Evolutionary conservation across 1,284 basidiomycete genomes (phyloP), one percentile per base, ranked within the genome.

Genomic region (Pyrrhoderma noxium): DNA sequence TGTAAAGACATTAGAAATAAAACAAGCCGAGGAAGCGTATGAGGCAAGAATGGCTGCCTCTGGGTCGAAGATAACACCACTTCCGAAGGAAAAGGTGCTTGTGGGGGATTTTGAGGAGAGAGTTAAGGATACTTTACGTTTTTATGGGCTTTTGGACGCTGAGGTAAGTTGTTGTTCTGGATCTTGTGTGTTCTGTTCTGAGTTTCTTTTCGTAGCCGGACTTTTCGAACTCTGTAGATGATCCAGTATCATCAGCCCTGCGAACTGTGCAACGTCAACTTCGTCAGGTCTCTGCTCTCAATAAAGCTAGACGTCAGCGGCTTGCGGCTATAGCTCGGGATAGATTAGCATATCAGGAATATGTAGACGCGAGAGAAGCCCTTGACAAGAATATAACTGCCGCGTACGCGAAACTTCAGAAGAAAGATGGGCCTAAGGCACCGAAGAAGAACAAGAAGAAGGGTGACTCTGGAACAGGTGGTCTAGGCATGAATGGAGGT

Each of bases 221-320:
- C 64, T 88, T 80, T 60, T 72, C 80, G 1, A 75, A 81, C 42
- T 80, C 85, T 47, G 85, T 92, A 40, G 94, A 97, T 62, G 94
- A 98, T 66, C 93, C 94, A 46, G 89, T 98, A 53, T 87, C 93
- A 2, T 84, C 88, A 2, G 88, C 92, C 1, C 77, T 98, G 1
- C 85, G 95, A 1, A 83, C 89, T 54, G 89, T 90, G 25, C 94
- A 98, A 65, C 72, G 76, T n/a, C 80, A 89, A 58, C 75, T 98
- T 2, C 79, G 85, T 3, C 72, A 71, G 4, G 89, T 96, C 50
- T 74, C 87, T 1, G 76, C 82, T 7, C 75, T 82, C 54, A 98
- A 98, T 71, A 90, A 91, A 60, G 77, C 80, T 9, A 86, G 94
- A 21, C 89, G 88, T 62, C 68, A 69, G 21, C 82, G 88, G 0